A percentile compares a stretch with the other conserved stretches of the same genome.
Conservation (phyloP, 176 grass and related monocot genomes). For the Cenchrus americanus region DNA sequence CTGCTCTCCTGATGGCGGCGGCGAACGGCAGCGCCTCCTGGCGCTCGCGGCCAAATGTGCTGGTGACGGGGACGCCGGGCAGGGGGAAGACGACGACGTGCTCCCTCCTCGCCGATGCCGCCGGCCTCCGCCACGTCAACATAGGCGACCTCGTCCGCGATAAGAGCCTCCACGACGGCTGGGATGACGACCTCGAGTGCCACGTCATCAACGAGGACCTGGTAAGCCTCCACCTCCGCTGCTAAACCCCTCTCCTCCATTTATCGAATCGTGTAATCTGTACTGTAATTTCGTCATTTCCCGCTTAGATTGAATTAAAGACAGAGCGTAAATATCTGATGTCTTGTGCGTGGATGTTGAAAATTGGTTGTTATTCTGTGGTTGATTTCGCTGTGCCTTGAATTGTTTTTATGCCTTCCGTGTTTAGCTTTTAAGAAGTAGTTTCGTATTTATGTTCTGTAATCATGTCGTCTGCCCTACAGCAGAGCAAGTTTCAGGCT, state of each 20-base stretch:
- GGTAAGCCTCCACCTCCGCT: constrained; percentile 31
- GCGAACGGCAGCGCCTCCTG: constrained; percentile 42
- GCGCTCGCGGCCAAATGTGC: constrained; percentile 74
- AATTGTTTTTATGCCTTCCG: neutral
- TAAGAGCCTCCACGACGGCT: constrained; percentile 91
- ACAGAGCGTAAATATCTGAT: neutral
- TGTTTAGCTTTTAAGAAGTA: too few species aligned
- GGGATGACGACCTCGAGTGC: constrained; percentile 81
- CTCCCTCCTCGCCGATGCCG: constrained; percentile 72
- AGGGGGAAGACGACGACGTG: constrained; percentile 96
- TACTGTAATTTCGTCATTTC: neutral
- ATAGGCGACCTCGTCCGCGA: constrained; percentile 81
- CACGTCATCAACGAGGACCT: constrained; percentile 94
- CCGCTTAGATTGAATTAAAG: neutral
- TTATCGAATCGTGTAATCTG: neutral
- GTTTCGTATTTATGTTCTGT: too few species aligned
- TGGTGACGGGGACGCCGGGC: constrained; percentile 89
- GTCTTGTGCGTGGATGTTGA: neutral
- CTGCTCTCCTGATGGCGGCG: constrained; percentile 21
- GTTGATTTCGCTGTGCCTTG: neutral
- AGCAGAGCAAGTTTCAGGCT: too few species aligned
- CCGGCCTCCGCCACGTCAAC: constrained; percentile 72
- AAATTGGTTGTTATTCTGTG: neutral
- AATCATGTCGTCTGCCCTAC: too few species aligned
- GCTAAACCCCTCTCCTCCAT: neutral